These are phyloP conservation scores for Chlamydomonas incerta DNA, from an alignment of 139 green algal species.

Conservation along the genomic window DNA sequence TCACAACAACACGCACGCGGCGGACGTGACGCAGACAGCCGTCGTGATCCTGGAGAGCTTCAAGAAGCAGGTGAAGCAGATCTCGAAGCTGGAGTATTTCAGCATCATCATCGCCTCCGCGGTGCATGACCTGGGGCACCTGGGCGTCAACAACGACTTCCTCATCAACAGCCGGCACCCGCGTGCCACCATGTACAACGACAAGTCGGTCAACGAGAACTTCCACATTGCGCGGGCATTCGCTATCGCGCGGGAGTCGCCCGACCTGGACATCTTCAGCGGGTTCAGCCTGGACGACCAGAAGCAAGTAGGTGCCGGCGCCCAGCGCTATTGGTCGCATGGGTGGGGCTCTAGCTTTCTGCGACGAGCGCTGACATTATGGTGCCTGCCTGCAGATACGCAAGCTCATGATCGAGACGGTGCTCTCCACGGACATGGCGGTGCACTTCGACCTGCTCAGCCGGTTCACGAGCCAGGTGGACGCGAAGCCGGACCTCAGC, in stretches of 20 bases:
- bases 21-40: slow-evolving; percentile 76
- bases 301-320: slow-evolving; percentile 49
- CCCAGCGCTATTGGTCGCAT: neutral
- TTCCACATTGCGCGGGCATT: slow-evolving; percentile 69
- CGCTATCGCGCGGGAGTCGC: slow-evolving; percentile 49
- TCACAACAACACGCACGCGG: slow-evolving; percentile 77
- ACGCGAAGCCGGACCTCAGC: slow-evolving; percentile 50
- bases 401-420: slow-evolving; percentile 70
- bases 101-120: slow-evolving; percentile 70
- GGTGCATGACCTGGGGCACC: slow-evolving; percentile 74
- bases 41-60: slow-evolving; percentile 62
- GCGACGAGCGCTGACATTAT: neutral
- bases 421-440: slow-evolving; percentile 78
- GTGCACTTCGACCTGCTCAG: slow-evolving; percentile 75
- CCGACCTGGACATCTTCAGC: slow-evolving; percentile 59
- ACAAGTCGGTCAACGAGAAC: slow-evolving; percentile 75
- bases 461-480: slow-evolving; percentile 54
- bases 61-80: slow-evolving; percentile 45
- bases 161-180: slow-evolving; percentile 68
- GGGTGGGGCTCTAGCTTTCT: neutral
- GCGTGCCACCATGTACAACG: slow-evolving; percentile 69
- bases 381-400: slow-evolving; percentile 48
- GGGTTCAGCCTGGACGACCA: slow-evolving; percentile 62
- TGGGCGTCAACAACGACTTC: slow-evolving; percentile 78
- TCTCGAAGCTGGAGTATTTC: slow-evolving; percentile 68